These are phyloP conservation scores for Rhizodiscina lignyota DNA, from an alignment of 495 filamentous ascomycete species.

Conservation along the genomic window DNA sequence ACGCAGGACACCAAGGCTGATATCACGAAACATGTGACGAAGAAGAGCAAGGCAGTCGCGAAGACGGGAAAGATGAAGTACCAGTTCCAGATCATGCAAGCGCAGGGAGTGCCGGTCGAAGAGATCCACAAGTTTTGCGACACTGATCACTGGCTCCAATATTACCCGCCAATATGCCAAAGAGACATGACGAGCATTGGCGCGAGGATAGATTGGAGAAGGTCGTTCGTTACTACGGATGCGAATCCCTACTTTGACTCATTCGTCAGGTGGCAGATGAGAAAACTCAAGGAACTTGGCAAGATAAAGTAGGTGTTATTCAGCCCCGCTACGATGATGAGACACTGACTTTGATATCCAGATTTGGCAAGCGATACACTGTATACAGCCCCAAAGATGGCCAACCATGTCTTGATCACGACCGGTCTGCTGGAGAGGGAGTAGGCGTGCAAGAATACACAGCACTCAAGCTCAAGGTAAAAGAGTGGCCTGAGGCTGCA, in stretches of 20 bases:
- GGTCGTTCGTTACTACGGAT: constrained; percentile 86
- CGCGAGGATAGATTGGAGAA: constrained; percentile 77
- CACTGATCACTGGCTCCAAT: constrained; percentile 70
- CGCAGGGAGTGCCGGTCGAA: constrained; percentile 63
- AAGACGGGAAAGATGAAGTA: constrained; percentile 85
- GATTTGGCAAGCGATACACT: constrained; percentile 89
- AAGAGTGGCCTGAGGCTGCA: constrained; percentile 64
- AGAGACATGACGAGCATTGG: constrained; percentile 72
- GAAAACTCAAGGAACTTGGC: constrained; percentile 66
- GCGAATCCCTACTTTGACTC: constrained; percentile 95
- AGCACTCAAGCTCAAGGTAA: constrained; percentile 72
- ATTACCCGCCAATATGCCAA: constrained; percentile 71
- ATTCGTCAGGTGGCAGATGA: constrained; percentile 97
- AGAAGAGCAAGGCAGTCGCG: constrained; percentile 85
- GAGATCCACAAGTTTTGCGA: constrained; percentile 90
- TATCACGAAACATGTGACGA: constrained; percentile 72
- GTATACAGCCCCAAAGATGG: constrained; percentile 95
- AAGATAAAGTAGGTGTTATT: too few species aligned
- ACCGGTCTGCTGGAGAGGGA: constrained; percentile 81
- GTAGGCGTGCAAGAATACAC: constrained; percentile 85
- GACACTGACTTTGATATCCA: too few species aligned
- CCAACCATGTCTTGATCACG: constrained; percentile 96
- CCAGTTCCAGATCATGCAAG: constrained; percentile 79
- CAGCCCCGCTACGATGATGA: too few species aligned
- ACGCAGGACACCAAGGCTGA: constrained; percentile 52